These are phyloP conservation scores for Fusarium armeniacum DNA, from an alignment of 2,329 filamentous ascomycete genomes.

Conservation along the genomic window DNA sequence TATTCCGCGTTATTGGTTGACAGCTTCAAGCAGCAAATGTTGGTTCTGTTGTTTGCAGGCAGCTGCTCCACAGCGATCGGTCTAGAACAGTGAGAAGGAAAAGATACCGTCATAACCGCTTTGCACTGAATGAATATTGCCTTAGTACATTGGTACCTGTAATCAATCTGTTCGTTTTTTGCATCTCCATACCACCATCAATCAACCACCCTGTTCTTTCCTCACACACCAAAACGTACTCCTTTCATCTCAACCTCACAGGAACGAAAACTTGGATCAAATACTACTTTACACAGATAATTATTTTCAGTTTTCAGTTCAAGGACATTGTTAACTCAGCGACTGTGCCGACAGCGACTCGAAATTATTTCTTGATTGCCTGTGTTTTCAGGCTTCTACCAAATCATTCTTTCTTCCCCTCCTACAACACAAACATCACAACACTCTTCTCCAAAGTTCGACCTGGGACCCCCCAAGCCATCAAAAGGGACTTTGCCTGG, in stretches of 20 bases:
- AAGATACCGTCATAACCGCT: not conserved
- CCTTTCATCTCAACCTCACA: not conserved
- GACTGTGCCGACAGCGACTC: not conserved
- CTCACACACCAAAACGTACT: not conserved
- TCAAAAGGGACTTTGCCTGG: accelerated
- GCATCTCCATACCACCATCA: not conserved
- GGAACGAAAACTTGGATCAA: not conserved
- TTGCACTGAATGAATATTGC: not conserved
- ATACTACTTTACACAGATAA: not conserved
- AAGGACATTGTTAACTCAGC: not conserved
- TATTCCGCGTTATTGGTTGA: not conserved
- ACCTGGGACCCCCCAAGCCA: too few relatives aligned
- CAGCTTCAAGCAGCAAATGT: not conserved
- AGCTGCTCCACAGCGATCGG: not conserved
- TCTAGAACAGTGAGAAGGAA: not conserved
- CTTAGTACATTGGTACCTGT: too few relatives aligned
- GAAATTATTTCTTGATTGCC: slow-evolving; percentile 9
- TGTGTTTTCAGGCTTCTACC: slow-evolving; percentile 17
- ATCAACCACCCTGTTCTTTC: not conserved
- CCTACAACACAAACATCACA: not conserved
- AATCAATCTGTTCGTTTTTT: not conserved
- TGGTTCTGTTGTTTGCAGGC: not conserved
- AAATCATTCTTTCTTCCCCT: not conserved
- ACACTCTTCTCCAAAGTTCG: not conserved
- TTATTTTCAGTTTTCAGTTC: not conserved